Base-by-base conservation (phyloP, 148 eudicot genomes). In the Salicornia ramosissima region DNA sequence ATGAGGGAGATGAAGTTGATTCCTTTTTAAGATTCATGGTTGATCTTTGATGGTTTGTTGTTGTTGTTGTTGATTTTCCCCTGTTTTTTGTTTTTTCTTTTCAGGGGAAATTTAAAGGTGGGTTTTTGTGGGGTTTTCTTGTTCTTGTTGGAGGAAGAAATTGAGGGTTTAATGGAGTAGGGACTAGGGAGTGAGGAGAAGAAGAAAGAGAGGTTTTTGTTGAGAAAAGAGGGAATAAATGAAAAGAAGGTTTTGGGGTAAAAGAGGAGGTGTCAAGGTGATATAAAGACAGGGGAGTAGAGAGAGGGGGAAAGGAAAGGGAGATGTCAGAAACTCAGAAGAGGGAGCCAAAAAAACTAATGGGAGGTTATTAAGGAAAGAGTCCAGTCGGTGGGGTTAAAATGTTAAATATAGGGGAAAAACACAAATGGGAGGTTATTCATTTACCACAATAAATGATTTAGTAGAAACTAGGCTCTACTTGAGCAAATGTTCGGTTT, bases 91-190 rank as follows among this genome's bases (percentile, higher is more conserved):
- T 18, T 36, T 36, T 36, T 36, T 36, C 40, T 36, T 14, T 22
- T 70, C 43, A 31, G 49, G 47, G 29, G 40, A 68, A 24, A 53
- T 14, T 54, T 19, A 9, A 61, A 71, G 46, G 24, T 45, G 74
- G 66, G 66, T 59, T 70, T 56, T 70, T 43, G 29, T 59, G n/a
- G n/a, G n/a, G 65, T 64, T 51, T 70, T 58, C 57, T 57, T 10
- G 34, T 57, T 2, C 28, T 3, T 22, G 28, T 25, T 64, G 3
- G 50, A 1, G 18, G 50, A 46, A 46, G 19, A 46, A 46, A n/a
- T n/a, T n/a, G n/a, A n/a, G n/a, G 50, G 50, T 0, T 46, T 25
- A 67, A 26, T 49, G 60, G n/a, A 39, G 28, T 36, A 10, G n/a
- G 8, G 53, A 42, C 5, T 2, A 33, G 19, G 29, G 19, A 22